Evolutionary conservation across 2,329 filamentous ascomycete genomes (phyloP), one percentile per base, ranked within the genome.

Genomic region (Pseudocercospora vitis): DNA sequence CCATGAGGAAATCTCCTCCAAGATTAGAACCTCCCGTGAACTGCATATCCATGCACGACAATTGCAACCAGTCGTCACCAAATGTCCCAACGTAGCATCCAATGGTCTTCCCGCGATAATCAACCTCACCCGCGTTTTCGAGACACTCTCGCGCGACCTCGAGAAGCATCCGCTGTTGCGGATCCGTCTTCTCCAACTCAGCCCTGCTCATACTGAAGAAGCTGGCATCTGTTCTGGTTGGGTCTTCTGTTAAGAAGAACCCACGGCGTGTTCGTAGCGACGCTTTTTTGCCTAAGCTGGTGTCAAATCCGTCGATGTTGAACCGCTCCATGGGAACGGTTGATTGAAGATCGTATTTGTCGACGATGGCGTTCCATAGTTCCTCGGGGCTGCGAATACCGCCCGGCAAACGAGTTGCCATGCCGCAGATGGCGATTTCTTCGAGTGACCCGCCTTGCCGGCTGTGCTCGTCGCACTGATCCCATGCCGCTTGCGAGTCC

Each of bases 101-200:
- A n/a, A 53, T 44, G 3, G 24, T 11, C 4, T 28, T 37, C 19
- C 56, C 56, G 26, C 44, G 16, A 14, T 19, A 58, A 9, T 39
- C 44, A 12, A 39, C 32, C 11, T 49, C 35, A 5, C 58, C 58
- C 26, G 46, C 52, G 12, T 48, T 18, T 18, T 65, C 63, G n/a
- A 60, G n/a, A 11, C 35, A 59, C 35, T 60, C 58, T 12, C 52
- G 56, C 4, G 58, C 52, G n/a, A 49, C 44, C 45, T 66, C 63
- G 1, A 67, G 48, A 5, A 62, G 29, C 11, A 63, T 31, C 3
- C 65, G 50, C 39, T 66, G 63, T 39, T 66, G 61, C 5, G 63
- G 63, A 48, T 67, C 63, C 23, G 42, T 29, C 11, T 23, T 23
- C n/a, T 47, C 39, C 8, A 47, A 23, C 28, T 58, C 56, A 5